Conservation (phyloP, 345 rosid species). For the Rhodomyrtus tomentosa region DNA sequence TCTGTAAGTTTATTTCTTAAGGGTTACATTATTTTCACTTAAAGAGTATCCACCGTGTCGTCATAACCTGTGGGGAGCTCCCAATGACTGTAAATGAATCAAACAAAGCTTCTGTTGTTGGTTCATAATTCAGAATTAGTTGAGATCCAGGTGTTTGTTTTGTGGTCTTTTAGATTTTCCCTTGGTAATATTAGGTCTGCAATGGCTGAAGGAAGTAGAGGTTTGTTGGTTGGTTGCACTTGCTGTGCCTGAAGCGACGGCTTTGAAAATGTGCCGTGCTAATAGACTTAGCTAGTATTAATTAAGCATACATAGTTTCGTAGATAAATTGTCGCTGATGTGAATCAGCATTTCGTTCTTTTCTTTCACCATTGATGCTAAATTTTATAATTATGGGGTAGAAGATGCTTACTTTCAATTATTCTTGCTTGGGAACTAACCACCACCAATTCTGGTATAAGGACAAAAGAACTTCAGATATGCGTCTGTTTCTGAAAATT, state of each 20-base stretch:
- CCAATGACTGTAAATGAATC: background rate
- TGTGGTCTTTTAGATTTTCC: background rate
- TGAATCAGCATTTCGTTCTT: background rate
- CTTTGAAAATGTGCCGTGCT: background rate
- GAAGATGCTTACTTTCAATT: background rate
- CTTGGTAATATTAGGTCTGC: background rate
- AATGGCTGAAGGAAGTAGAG: background rate
- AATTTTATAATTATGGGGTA: background rate
- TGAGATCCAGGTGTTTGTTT: background rate
- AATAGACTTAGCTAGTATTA: background rate
- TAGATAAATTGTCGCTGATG: background rate
- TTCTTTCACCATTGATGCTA: background rate
- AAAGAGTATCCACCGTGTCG: background rate
- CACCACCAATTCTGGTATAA: background rate
- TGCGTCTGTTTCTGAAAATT: background rate
- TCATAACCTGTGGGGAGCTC: background rate
- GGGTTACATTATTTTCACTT: background rate
- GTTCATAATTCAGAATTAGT: background rate
- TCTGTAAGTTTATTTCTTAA: constrained; percentile 50
- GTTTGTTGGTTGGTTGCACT: background rate
- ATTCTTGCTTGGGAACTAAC: background rate
- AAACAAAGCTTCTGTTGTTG: background rate
- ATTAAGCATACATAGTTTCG: background rate
- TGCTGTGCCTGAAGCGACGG: background rate
- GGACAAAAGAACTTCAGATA: background rate